These are phyloP conservation scores for Aspergillus carlsbadensis DNA, from an alignment of 495 filamentous ascomycete genomes.

Conservation along the genomic window DNA sequence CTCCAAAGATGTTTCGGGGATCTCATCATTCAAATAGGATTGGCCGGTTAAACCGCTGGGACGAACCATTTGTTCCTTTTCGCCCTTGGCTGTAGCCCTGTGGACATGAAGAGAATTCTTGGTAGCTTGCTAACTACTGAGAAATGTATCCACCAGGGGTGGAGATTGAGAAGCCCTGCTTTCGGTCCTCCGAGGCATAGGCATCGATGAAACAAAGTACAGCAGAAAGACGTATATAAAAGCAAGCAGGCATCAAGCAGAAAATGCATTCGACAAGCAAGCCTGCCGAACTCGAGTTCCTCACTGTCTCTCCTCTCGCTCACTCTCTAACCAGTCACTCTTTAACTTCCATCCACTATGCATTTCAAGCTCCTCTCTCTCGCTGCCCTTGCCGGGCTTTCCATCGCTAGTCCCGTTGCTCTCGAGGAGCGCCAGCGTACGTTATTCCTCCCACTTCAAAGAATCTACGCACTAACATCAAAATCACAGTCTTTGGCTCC, in stretches of 20 bases:
- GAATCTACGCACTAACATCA: background rate
- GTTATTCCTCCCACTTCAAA: conserved; percentile 20
- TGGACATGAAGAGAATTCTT: background rate
- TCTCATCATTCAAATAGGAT: background rate
- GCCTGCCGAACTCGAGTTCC: background rate
- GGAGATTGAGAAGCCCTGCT: background rate
- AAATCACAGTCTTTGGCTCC: background rate
- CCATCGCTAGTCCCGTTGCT: conserved; percentile 24
- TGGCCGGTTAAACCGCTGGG: background rate
- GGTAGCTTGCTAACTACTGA: background rate
- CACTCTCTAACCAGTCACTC: background rate
- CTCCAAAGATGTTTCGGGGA: background rate
- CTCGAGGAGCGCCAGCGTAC: conserved; percentile 25
- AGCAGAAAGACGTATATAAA: background rate
- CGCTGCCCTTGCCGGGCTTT: conserved; percentile 17
- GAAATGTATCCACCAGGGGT: background rate
- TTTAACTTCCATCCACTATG: conserved; percentile 4
- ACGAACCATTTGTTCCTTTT: background rate
- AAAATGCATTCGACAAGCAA: background rate
- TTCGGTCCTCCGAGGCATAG: background rate
- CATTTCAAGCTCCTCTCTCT: conserved; percentile 7
- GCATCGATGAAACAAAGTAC: too few relatives aligned
- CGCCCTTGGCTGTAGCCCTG: background rate
- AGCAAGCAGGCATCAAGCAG: too few relatives aligned
- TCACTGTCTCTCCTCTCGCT: background rate